Conservation (phyloP, 345 rosid species). For the Eucalyptus virginea region DNA sequence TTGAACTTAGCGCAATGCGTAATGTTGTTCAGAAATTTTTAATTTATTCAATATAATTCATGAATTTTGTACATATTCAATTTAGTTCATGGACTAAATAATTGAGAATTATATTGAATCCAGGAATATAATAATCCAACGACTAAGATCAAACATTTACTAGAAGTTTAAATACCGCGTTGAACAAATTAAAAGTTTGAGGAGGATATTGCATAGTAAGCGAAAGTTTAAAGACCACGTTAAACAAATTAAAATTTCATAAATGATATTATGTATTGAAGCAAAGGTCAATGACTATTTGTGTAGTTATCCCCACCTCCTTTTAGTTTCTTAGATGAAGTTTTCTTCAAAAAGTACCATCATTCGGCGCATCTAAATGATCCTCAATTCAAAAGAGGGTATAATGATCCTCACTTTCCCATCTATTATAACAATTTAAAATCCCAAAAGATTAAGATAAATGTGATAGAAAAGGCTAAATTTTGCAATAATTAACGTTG, state of each 20-base stretch:
- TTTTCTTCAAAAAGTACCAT: background rate
- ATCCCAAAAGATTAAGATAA: background rate
- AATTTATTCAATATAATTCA: fast-evolving
- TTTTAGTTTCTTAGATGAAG: background rate
- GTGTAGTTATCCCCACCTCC: background rate
- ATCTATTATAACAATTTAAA: background rate
- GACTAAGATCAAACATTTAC: background rate
- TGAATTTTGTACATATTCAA: background rate
- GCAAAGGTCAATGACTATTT: background rate
- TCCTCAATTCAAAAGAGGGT: background rate
- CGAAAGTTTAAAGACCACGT: fast-evolving
- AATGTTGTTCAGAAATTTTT: fast-evolving
- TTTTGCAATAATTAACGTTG: background rate
- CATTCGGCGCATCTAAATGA: background rate
- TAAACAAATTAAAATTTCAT: background rate
- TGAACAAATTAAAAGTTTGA: background rate
- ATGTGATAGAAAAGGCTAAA: background rate
- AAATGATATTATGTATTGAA: too few species aligned
- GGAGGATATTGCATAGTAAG: background rate
- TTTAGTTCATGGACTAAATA: background rate
- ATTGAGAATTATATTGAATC: background rate
- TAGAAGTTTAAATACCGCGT: fast-evolving
- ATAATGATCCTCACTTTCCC: background rate
- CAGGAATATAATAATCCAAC: fast-evolving
- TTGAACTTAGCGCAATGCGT: too few species aligned